A percentile compares a stretch with the other conserved stretches of the same genome.
Evolutionary conservation across 257 asterid genomes (phyloP).

Genomic region (Asclepias syriaca): DNA sequence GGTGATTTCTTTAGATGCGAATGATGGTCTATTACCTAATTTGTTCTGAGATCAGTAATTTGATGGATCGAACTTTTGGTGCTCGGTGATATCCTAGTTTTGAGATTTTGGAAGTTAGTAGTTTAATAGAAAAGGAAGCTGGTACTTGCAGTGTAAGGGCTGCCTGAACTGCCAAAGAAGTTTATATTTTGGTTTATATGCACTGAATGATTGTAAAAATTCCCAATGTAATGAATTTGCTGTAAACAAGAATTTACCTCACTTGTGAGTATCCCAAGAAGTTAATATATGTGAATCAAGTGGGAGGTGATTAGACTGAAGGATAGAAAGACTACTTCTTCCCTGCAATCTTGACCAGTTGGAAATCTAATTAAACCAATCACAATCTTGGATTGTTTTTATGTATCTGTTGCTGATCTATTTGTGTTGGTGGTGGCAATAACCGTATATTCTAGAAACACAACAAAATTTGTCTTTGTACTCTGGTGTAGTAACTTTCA

Average conservation of each 20-base stretch:
- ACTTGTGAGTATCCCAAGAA: background rate
- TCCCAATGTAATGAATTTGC: background rate
- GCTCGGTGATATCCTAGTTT: background rate
- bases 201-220: background rate
- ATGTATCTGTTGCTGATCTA: background rate
- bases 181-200: background rate
- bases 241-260: background rate
- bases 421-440: background rate
- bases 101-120: background rate
- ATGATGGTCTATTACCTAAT: background rate
- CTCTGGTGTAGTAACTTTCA: background rate
- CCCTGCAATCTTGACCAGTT: background rate
- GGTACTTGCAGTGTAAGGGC: background rate
- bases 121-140: background rate
- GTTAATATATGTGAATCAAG: background rate
- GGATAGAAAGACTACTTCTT: background rate
- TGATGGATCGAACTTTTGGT: background rate
- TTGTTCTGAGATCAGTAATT: background rate
- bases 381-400: background rate
- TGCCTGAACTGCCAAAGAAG: conserved; percentile 1
- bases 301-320: background rate
- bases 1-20: background rate
- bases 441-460: background rate
- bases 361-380: background rate
- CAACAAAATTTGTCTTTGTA: background rate